Conservation (phyloP, 441 rosid genomes). For the Codiaeum variegatum region DNA sequence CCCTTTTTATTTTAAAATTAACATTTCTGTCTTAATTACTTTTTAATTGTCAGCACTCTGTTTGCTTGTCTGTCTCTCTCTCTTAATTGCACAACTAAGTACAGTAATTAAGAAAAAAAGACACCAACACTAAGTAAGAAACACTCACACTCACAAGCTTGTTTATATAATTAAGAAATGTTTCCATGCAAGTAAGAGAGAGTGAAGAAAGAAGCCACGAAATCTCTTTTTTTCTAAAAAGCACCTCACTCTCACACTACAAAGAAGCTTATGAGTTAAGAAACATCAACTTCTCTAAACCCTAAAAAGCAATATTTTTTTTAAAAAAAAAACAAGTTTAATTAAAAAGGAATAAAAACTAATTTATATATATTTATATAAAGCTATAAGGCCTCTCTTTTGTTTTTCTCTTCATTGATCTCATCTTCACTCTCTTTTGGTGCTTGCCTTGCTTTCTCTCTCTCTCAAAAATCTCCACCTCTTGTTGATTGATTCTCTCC, state of each 20-base stretch:
- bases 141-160: not conserved
- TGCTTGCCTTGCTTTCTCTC: constrained; percentile 15
- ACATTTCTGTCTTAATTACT: no score
- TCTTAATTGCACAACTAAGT: not conserved
- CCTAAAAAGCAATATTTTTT: constrained; percentile 52
- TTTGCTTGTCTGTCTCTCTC: not conserved
- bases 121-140: not conserved
- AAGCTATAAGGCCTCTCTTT: constrained; percentile 37
- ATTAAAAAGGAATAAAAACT: constrained; percentile 19
- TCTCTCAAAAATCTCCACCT: not conserved
- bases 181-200: constrained; percentile 27
- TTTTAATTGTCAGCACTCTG: not conserved
- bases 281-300: constrained; percentile 36
- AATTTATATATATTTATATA: constrained; percentile 23
- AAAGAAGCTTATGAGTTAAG: constrained; percentile 61
- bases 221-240: constrained; percentile 11
- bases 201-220: constrained; percentile 15
- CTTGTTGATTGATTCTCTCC: constrained; percentile 58
- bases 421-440: constrained; percentile 4
- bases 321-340: constrained; percentile 7
- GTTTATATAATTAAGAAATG: constrained; percentile 3
- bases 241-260: not conserved
- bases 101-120: not conserved
- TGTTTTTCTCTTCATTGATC: constrained; percentile 33
- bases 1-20: no score